Percentiles rank a stretch among this genome's conserved stretches.
These are phyloP conservation scores for Stellera chamaejasme DNA, from an alignment of 345 rosid genomes.

Conservation along the genomic window DNA sequence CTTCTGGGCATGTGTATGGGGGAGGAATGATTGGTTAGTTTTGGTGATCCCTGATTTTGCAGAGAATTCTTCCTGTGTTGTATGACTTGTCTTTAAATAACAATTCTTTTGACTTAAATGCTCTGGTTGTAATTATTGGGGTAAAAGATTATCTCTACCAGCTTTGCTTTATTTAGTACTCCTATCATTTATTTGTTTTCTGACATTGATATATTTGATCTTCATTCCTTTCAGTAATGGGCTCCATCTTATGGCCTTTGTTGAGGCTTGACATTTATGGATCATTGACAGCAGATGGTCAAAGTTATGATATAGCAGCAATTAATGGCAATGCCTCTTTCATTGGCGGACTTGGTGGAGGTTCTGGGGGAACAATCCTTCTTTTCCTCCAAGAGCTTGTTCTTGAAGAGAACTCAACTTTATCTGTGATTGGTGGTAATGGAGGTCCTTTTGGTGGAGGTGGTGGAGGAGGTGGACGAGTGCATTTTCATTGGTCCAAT, in stretches of 20 bases:
- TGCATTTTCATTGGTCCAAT: slow-evolving; percentile 95
- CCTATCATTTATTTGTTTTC: not conserved
- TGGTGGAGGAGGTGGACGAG: slow-evolving; percentile 98
- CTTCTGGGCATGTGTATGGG: slow-evolving; percentile 59
- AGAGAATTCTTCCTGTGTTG: slow-evolving; percentile 3
- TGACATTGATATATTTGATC: slow-evolving; percentile 7
- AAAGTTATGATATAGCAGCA: slow-evolving; percentile 44
- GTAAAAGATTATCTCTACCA: slow-evolving; percentile 1
- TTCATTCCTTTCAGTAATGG: slow-evolving; percentile 51
- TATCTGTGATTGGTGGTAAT: slow-evolving; percentile 74
- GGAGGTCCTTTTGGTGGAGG: slow-evolving; percentile 91
- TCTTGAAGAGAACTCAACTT: slow-evolving; percentile 53
- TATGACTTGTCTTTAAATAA: too few species aligned
- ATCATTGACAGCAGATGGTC: slow-evolving; percentile 80
- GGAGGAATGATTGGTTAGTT: slow-evolving; percentile 92
- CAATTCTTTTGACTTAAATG: too few species aligned
- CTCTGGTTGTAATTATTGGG: too few species aligned
- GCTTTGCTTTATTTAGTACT: not conserved
- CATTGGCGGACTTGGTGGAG: slow-evolving; percentile 93
- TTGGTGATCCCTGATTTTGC: not conserved
- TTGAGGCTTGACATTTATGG: slow-evolving; percentile 60
- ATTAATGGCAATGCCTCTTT: slow-evolving; percentile 38
- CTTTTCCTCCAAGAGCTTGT: slow-evolving; percentile 84
- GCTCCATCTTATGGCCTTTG: slow-evolving; percentile 84
- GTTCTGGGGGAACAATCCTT: slow-evolving; percentile 95